Conservation (phyloP, 768 basidiomycete species). For the Suillus sp. region DNA sequence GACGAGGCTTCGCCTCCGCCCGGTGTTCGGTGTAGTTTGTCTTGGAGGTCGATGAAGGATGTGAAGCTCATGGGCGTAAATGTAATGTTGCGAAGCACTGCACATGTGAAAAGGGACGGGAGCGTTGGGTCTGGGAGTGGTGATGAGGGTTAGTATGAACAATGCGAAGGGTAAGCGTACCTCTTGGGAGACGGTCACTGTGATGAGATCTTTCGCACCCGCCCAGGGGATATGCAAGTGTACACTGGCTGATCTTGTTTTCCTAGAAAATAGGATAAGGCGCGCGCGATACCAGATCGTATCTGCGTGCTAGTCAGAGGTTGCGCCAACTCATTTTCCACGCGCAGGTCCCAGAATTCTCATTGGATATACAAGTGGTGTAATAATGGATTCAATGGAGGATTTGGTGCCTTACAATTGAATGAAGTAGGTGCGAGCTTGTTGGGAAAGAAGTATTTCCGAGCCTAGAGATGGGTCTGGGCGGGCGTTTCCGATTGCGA, state of each 20-base stretch:
- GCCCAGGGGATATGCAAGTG: constrained; percentile 64
- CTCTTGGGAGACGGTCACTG: constrained; percentile 69
- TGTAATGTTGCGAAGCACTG: constrained; percentile 84
- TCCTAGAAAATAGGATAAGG: constrained; percentile 84
- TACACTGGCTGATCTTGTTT: constrained; percentile 71
- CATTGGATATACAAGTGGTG: not conserved
- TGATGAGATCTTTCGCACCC: constrained; percentile 67
- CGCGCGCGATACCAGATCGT: constrained; percentile 92
- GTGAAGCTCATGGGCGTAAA: constrained; percentile 89
- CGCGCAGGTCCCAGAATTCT: not conserved
- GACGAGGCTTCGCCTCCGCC: constrained; percentile 85
- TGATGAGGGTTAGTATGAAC: constrained; percentile 6
- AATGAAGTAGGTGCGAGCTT: constrained; percentile 70
- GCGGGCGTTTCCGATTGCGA: constrained; percentile 64
- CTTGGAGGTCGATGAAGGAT: constrained; percentile 99
- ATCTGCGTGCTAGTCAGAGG: constrained; percentile 50
- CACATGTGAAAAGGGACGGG: constrained; percentile 92
- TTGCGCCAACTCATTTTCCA: constrained; percentile 12
- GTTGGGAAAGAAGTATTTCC: constrained; percentile 59
- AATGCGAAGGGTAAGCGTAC: constrained; percentile 43
- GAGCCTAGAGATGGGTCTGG: constrained; percentile 19
- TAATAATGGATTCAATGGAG: not conserved
- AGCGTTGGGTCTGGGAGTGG: constrained; percentile 62
- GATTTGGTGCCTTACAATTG: constrained; percentile 55
- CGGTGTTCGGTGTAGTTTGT: constrained; percentile 96